phyloP scores from a whole-genome alignment of 768 basidiomycete species.

The Boletus bicolor region DNA sequence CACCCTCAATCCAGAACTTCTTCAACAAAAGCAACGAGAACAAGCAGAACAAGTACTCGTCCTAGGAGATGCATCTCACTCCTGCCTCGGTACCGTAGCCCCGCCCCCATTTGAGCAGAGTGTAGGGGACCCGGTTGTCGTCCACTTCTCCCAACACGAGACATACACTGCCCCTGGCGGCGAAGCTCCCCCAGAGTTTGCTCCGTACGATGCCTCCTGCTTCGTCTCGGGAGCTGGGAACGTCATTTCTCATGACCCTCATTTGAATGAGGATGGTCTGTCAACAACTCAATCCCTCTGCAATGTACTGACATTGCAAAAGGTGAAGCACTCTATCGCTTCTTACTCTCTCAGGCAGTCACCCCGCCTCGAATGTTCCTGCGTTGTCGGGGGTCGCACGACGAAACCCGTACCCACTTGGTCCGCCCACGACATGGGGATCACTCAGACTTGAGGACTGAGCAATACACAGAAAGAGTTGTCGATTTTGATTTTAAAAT shows the following conservation, averaged over 20 bases:
- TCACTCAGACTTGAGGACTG: slow-evolving; percentile 34
- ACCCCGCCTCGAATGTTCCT: slow-evolving; percentile 45
- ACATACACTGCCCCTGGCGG: slow-evolving; percentile 29
- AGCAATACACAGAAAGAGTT: slow-evolving; percentile 56
- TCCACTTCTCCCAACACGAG: slow-evolving; percentile 23
- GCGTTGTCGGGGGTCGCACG: slow-evolving; percentile 53
- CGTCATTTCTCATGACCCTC: slow-evolving; percentile 67
- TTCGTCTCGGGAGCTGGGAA: slow-evolving; percentile 46
- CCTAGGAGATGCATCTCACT: neutral
- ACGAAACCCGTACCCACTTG: slow-evolving; percentile 48
- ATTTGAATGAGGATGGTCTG: slow-evolving; percentile 63
- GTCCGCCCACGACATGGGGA: slow-evolving; percentile 39
- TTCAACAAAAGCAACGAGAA: slow-evolving; percentile 6
- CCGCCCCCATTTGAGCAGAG: slow-evolving; percentile 32
- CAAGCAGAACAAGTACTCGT: neutral
- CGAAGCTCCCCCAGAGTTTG: slow-evolving; percentile 59
- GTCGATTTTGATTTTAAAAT: slow-evolving; percentile 71
- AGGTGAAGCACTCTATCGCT: slow-evolving; percentile 75
- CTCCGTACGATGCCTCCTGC: slow-evolving; percentile 61
- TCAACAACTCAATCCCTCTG: neutral
- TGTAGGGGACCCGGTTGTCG: slow-evolving; percentile 18
- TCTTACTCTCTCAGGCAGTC: slow-evolving; percentile 56
- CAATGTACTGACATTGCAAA: slow-evolving; percentile 5
- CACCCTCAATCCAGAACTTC: slow-evolving; percentile 4
- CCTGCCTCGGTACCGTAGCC: neutral